Percentiles rank a stretch among this genome's conserved stretches.
These are phyloP conservation scores for Tuber indicum DNA, from an alignment of 495 filamentous ascomycete genomes.

Conservation along the genomic window DNA sequence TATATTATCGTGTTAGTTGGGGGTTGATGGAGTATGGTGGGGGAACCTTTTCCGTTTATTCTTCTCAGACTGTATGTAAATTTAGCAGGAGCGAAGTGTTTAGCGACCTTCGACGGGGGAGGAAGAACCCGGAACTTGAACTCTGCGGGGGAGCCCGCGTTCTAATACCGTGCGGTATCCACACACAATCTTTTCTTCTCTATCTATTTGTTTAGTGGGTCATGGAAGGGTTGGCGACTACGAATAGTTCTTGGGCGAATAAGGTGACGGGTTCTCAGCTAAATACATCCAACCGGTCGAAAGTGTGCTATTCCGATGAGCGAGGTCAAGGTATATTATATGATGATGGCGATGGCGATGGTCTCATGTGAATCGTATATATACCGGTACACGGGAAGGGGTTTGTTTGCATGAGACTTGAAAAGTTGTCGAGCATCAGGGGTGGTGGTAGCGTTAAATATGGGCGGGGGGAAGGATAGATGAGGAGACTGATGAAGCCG, in stretches of 20 bases:
- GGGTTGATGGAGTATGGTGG: neutral
- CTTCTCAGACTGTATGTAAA: no score
- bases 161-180: no score
- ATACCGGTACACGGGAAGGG: neutral
- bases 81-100: no score
- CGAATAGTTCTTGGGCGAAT: neutral
- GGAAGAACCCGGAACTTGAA: no score
- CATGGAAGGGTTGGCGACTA: neutral
- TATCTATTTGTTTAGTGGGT: neutral
- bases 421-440: neutral
- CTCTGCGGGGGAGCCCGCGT: no score
- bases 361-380: neutral
- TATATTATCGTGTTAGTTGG: no score
- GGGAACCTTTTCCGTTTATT: no score
- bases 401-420: neutral
- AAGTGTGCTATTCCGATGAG: neutral
- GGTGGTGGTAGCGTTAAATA: neutral
- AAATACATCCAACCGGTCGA: neutral
- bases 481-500: neutral
- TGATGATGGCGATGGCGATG: neutral
- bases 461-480: no score
- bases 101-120: no score
- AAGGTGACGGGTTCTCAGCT: neutral
- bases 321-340: neutral
- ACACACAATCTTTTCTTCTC: no score